Evolutionary conservation across 257 asterid genomes (phyloP).

Genomic region (Salvia rosmarinus): DNA sequence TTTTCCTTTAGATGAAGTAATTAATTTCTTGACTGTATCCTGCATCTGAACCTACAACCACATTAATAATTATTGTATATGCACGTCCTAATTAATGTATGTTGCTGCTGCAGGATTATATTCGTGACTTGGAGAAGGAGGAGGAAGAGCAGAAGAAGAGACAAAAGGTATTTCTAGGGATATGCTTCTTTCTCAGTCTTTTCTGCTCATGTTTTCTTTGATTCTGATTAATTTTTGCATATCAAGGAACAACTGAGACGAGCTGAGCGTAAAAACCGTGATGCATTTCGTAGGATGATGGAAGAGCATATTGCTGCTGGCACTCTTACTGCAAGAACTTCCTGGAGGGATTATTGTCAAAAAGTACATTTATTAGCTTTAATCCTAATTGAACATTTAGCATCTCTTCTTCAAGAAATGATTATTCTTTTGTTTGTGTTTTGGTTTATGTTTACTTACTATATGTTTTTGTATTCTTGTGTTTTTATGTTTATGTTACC

Average conservation of each 20-base stretch:
- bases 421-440: slow-evolving; percentile 12
- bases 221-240: slow-evolving; percentile 32
- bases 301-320: slow-evolving; percentile 86
- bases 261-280: slow-evolving; percentile 91
- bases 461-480: slow-evolving; percentile 18
- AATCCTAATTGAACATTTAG: neutral
- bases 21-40: neutral
- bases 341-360: slow-evolving; percentile 89
- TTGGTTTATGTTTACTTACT: neutral
- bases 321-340: slow-evolving; percentile 81
- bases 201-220: slow-evolving; percentile 13
- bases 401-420: slow-evolving; percentile 17
- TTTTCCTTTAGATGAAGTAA: slow-evolving; percentile 16
- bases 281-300: slow-evolving; percentile 87
- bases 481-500: slow-evolving; percentile 25
- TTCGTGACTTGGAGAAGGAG: slow-evolving; percentile 92
- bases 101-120: slow-evolving; percentile 69
- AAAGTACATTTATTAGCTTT: slow-evolving; percentile 47
- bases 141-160: slow-evolving; percentile 88
- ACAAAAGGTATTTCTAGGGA: slow-evolving; percentile 62
- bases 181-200: slow-evolving; percentile 21
- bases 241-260: slow-evolving; percentile 81
- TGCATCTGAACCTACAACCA: slow-evolving; percentile 28
- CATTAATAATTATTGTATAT: neutral
- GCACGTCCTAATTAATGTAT: slow-evolving; percentile 25